phyloP scores from a whole-genome alignment of 192 early-diverging fungal species.

The Backusella macrospora region DNA sequence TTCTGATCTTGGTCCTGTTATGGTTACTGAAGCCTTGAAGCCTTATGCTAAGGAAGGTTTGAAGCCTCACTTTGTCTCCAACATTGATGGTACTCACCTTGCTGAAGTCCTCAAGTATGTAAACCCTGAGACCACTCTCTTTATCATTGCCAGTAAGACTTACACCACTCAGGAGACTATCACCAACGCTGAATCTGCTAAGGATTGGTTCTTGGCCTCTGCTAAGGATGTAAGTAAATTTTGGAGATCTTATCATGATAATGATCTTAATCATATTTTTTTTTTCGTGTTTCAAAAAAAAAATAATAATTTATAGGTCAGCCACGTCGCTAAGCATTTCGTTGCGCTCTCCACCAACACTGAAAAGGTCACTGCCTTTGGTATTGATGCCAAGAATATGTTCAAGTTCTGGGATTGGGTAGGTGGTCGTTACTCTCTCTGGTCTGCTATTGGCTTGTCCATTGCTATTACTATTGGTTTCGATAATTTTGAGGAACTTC shows the following conservation, averaged over 20 bases:
- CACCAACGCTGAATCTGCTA: conserved; percentile 94
- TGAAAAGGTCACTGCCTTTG: conserved; percentile 85
- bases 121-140: conserved; percentile 87
- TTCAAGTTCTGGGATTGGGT: conserved; percentile 99
- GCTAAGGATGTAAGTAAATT: conserved; percentile 78
- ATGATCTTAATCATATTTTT: not conserved
- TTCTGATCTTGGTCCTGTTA: conserved; percentile 96
- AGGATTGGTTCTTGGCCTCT: conserved; percentile 86
- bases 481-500: conserved; percentile 91
- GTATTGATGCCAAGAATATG: conserved; percentile 97
- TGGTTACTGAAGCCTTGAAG: conserved; percentile 99
- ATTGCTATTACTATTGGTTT: conserved; percentile 94
- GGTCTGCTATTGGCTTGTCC: conserved; percentile 98
- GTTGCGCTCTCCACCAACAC: conserved; percentile 97
- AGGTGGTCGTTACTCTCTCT: conserved; percentile 97
- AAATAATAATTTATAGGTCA: conserved; percentile 40
- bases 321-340: conserved; percentile 98
- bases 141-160: conserved; percentile 97
- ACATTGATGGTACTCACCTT: conserved; percentile 97
- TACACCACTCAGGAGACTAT: conserved; percentile 99
- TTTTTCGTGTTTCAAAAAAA: not conserved
- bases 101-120: conserved; percentile 89
- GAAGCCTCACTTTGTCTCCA: conserved; percentile 93
- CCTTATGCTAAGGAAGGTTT: conserved; percentile 81
- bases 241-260: conserved; percentile 8